phyloP scores from a whole-genome alignment of 1,284 basidiomycete species.

The Puccinia novopanici region DNA sequence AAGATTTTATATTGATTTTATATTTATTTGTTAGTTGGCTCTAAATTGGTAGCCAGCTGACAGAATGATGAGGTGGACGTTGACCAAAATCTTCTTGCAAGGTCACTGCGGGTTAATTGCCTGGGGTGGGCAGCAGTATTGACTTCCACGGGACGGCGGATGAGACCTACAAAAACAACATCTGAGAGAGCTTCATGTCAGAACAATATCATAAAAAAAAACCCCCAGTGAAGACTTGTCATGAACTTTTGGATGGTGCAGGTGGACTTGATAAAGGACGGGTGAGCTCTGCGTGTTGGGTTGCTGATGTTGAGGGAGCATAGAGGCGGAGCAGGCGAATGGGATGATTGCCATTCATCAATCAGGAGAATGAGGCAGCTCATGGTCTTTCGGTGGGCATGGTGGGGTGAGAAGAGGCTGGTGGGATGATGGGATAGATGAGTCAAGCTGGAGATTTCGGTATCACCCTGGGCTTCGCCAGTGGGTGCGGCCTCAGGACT shows the following conservation, averaged over 20 bases:
- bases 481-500: neutral
- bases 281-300: neutral
- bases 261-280: neutral
- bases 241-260: neutral
- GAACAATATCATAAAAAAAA: neutral
- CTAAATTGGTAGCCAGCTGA: too few relatives aligned
- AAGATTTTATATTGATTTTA: too few relatives aligned
- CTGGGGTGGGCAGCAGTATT: slow-evolving; percentile 12
- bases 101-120: neutral
- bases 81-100: slow-evolving; percentile 60
- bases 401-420: too few relatives aligned
- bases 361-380: too few relatives aligned
- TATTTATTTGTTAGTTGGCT: too few relatives aligned
- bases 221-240: neutral
- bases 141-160: slow-evolving; percentile 2
- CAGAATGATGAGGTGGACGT: slow-evolving; percentile 69
- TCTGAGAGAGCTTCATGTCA: neutral
- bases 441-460: too few relatives aligned
- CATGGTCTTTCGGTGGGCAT: neutral
- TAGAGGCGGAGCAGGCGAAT: slow-evolving; percentile 9
- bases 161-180: neutral
- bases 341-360: too few relatives aligned
- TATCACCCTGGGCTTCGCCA: neutral
- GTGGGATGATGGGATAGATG: too few relatives aligned
- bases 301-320: neutral